phyloP scores from a whole-genome alignment of 805 yeast species.

The Cyberlindnera bimundalis region DNA sequence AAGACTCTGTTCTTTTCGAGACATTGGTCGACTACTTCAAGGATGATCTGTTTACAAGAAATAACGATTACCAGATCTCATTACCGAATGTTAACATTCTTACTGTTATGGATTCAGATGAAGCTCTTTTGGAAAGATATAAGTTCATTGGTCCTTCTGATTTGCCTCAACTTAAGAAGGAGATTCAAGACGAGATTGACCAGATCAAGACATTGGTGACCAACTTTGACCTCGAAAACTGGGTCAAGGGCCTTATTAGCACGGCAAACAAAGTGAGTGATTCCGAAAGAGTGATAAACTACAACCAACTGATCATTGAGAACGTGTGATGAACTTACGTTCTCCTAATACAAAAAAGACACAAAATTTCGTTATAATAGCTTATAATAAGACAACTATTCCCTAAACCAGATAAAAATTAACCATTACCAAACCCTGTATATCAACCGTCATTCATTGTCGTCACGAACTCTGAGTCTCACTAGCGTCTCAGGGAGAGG shows the following conservation, averaged over 20 bases:
- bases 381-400: too few species aligned
- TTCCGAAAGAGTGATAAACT: conserved; percentile 34
- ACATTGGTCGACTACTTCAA: conserved; percentile 38
- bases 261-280: conserved; percentile 36
- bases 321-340: conserved; percentile 5
- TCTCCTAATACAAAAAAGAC: background rate
- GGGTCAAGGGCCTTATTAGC: conserved; percentile 34
- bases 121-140: conserved; percentile 20
- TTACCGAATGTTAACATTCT: conserved; percentile 30
- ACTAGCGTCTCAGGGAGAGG: conserved; percentile 68
- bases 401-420: too few species aligned
- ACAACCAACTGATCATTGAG: conserved; percentile 34
- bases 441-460: conserved; percentile 21
- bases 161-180: conserved; percentile 23
- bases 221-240: conserved; percentile 23
- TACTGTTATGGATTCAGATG: conserved; percentile 16
- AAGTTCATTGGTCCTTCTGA: conserved; percentile 25
- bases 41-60: conserved; percentile 31
- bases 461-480: conserved; percentile 50
- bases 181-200: conserved; percentile 23
- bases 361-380: conserved; percentile 9
- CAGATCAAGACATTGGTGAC: conserved; percentile 15
- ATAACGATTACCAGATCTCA: conserved; percentile 23
- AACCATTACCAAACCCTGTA: too few species aligned
- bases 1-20: conserved; percentile 41